phyloP scores from a whole-genome alignment of 352 stramenopile genomes.

The Phytophthora nicotianae region DNA sequence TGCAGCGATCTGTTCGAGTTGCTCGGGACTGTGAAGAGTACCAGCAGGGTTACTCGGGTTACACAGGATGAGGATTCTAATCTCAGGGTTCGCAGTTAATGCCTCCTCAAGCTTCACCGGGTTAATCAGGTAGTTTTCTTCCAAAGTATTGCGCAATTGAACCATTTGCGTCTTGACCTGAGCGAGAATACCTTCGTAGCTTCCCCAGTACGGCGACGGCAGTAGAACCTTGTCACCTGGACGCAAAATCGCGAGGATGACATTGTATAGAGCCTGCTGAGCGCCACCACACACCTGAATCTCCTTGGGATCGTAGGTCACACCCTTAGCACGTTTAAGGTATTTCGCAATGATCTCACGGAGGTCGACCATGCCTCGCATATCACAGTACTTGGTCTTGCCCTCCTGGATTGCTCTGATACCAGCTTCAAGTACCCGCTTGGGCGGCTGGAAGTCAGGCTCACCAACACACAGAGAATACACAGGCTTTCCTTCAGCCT shows the following conservation, averaged over 20 bases:
- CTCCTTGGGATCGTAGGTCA: slow-evolving; percentile 91
- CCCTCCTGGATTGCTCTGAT: slow-evolving; percentile 66
- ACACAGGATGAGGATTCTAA: slow-evolving; percentile 94
- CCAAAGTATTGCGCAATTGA: slow-evolving; percentile 86
- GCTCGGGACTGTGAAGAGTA: slow-evolving; percentile 69
- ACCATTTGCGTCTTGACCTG: slow-evolving; percentile 89
- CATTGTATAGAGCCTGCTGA: slow-evolving; percentile 94
- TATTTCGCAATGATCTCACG: slow-evolving; percentile 90
- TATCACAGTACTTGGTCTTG: slow-evolving; percentile 94
- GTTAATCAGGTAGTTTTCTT: slow-evolving; percentile 93
- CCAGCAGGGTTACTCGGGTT: slow-evolving; percentile 97
- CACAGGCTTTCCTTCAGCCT: slow-evolving; percentile 91
- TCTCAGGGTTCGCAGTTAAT: slow-evolving; percentile 69
- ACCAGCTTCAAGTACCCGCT: slow-evolving; percentile 91
- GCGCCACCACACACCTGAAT: slow-evolving; percentile 96
- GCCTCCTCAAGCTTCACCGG: slow-evolving; percentile 72
- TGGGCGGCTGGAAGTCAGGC: slow-evolving; percentile 93
- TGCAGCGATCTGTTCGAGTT: slow-evolving; percentile 53
- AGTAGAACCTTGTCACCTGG: slow-evolving; percentile 95
- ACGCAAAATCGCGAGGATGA: slow-evolving; percentile 88
- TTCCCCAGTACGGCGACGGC: slow-evolving; percentile 97
- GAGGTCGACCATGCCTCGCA: slow-evolving; percentile 90
- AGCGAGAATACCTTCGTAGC: slow-evolving; percentile 95
- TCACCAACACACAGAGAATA: slow-evolving; percentile 95
- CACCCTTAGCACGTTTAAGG: slow-evolving; percentile 84